phyloP scores from a whole-genome alignment of 2,329 filamentous ascomycete genomes.

The Ascochyta lentis region DNA sequence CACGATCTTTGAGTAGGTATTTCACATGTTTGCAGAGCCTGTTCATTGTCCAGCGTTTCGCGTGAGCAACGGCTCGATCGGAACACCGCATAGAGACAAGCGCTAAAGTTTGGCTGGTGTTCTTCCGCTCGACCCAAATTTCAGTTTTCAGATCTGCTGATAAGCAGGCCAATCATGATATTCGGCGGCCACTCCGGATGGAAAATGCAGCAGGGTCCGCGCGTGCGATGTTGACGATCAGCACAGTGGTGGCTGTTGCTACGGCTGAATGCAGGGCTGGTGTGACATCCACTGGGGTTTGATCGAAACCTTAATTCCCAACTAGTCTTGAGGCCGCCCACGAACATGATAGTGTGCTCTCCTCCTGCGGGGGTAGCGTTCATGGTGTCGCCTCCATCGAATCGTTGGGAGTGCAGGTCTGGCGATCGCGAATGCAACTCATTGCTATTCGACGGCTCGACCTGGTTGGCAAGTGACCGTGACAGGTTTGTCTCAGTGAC shows the following conservation, averaged over 20 bases:
- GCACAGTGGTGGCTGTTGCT: neutral
- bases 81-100: neutral
- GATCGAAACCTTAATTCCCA: neutral
- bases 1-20: neutral
- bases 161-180: neutral
- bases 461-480: too few relatives aligned
- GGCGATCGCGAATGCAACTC: too few relatives aligned
- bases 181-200: neutral
- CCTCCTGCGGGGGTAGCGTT: neutral
- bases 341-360: neutral
- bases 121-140: slow-evolving; percentile 1
- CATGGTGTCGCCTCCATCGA: too few relatives aligned
- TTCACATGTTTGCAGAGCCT: neutral
- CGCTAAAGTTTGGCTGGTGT: neutral
- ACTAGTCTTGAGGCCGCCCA: neutral
- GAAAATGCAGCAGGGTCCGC: neutral
- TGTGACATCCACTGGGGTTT: neutral
- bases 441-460: too few relatives aligned
- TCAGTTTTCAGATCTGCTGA: neutral
- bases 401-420: too few relatives aligned
- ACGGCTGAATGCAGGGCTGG: neutral
- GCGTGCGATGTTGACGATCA: neutral
- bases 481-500: too few relatives aligned
- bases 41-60: neutral
- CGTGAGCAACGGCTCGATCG: neutral